Evolutionary conservation across 768 basidiomycete genomes (phyloP).

Genomic region (Amanita pallidorosea): DNA sequence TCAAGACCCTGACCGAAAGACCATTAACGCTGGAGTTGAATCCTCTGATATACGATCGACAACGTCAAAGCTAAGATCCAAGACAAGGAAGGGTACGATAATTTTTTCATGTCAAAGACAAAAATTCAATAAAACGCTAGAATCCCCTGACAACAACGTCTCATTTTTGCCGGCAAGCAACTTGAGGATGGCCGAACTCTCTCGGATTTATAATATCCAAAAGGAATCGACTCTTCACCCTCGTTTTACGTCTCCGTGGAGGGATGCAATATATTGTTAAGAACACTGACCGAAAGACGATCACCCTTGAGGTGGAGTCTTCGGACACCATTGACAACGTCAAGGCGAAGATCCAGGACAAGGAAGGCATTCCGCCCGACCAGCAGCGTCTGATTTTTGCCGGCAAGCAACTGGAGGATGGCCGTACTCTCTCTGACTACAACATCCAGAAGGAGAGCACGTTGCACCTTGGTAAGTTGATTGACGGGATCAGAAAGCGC

Average conservation of each 20-base stretch:
- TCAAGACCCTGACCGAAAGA: slow-evolving; percentile 42
- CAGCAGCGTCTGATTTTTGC: slow-evolving; percentile 70
- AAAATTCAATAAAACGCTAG: no score
- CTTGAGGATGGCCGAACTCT: slow-evolving; percentile 80
- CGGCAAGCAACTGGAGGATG: slow-evolving; percentile 86
- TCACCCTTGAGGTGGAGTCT: slow-evolving; percentile 65
- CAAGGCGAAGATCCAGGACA: slow-evolving; percentile 67
- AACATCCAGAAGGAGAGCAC: slow-evolving; percentile 63
- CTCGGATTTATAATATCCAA: slow-evolving; percentile 58
- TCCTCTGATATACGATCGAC: slow-evolving; percentile 65
- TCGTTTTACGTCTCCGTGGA: slow-evolving; percentile 18
- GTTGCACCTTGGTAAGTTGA: slow-evolving; percentile 33
- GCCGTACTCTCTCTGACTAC: slow-evolving; percentile 65
- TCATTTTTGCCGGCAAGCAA: slow-evolving; percentile 85
- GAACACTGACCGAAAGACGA: slow-evolving; percentile 46
- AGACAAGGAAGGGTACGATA: slow-evolving; percentile 48
- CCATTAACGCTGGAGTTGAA: slow-evolving; percentile 67
- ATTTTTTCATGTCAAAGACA: no score
- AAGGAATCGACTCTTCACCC: slow-evolving; percentile 56
- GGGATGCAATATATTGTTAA: slow-evolving; percentile 34
- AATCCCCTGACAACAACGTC: slow-evolving; percentile 34
- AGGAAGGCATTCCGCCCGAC: slow-evolving; percentile 35
- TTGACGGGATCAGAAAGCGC: not conserved
- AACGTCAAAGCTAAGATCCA: slow-evolving; percentile 69
- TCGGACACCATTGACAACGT: slow-evolving; percentile 69